Evolutionary conservation across 2,329 filamentous ascomycete species (phyloP), one percentile per base, ranked within the genome.

Genomic region (Colletotrichum acutatum): DNA sequence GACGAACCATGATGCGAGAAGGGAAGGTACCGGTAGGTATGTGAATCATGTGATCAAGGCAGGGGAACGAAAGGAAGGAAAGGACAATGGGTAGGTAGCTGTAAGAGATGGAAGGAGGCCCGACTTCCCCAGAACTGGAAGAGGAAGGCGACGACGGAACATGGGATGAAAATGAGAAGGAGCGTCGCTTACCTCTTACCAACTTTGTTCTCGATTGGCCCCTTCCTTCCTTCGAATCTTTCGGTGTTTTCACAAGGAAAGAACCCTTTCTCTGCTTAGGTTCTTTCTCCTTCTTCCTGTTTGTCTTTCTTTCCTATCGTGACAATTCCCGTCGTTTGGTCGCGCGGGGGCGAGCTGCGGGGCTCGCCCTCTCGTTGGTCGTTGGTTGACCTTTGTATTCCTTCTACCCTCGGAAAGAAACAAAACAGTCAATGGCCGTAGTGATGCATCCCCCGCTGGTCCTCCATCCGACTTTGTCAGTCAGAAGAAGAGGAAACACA

Each of bases 391-490:
- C 4, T 53, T 8, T 62, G 26, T 26, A 24, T 68, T 30, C 65
- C 65, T 32, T 26, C 59, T 53, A 58, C 32, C 53, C 49, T 60
- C 24, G 56, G 14, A 49, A 56, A 53, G 61, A 63, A 37, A 24
- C 30, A 54, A 66, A 30, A 52, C 52, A 34, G 52, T 60, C 59
- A 69, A 42, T 49, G 53, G 26, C 14, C 22, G 59, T 46, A 26
- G 49, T 14, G 28, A 46, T 60, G 66, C 59, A 53, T 72, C 26
- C 63, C 70, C 53, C 22, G n/a, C 52, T 34, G 49, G 42, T n/a
- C 46, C 30, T 52, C 64, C 52, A n/a, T 68, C 66, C 59, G 22
- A 64, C 30, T 72, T 52, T 64, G 46, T 22, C 28, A 46, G 42
- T 46, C 30, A 37, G 49, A 14, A 63, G 28, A 57, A 37, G 32